Evolutionary conservation across 2,329 filamentous ascomycete species (phyloP).

Genomic region (Ceratocystis lukuohia): DNA sequence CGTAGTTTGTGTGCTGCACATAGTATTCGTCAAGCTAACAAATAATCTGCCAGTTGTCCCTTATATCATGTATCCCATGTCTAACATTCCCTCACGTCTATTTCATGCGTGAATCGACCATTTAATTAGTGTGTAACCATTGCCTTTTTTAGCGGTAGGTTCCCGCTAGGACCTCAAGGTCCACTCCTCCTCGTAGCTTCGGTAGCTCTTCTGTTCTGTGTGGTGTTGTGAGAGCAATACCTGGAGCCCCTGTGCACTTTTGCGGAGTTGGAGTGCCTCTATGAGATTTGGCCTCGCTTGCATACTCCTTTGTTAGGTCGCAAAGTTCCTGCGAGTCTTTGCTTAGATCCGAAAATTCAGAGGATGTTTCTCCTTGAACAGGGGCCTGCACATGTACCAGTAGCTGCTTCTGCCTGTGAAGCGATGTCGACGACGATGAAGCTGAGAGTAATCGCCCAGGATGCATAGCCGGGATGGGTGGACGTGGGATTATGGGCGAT

Average conservation of each 20-base stretch:
- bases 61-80: background rate
- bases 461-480: conserved; percentile 18
- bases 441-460: conserved; percentile 13
- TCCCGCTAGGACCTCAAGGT: conserved; percentile 13
- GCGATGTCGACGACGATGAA: conserved; percentile 5
- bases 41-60: too few species aligned
- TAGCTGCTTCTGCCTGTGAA: conserved; percentile 1
- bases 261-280: background rate
- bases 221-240: background rate
- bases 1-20: background rate
- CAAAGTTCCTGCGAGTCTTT: background rate
- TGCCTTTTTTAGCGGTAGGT: conserved; percentile 7
- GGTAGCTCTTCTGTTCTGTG: background rate
- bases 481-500: conserved; percentile 11
- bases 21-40: background rate
- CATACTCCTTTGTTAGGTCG: background rate
- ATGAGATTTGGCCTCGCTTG: background rate
- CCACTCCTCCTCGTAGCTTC: conserved; percentile 8
- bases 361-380: background rate
- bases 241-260: background rate
- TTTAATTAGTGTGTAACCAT: background rate
- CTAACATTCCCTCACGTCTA: background rate
- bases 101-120: background rate
- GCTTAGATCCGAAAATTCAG: background rate
- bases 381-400: background rate